phyloP scores from a whole-genome alignment of 2,329 filamentous ascomycete species.

The Colletotrichum liaoningense region DNA sequence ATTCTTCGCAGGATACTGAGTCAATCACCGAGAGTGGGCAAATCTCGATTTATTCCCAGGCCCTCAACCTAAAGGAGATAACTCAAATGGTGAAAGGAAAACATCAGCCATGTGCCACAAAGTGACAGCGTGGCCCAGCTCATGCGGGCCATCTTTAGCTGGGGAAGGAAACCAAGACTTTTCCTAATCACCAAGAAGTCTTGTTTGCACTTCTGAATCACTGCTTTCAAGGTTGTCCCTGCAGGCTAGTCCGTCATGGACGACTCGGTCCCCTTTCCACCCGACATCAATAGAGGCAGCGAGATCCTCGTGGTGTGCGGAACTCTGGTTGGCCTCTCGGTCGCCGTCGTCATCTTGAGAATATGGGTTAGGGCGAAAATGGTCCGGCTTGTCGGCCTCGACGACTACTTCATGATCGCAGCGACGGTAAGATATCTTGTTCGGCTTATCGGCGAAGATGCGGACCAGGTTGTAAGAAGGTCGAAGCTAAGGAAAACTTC shows the following conservation, averaged over 20 bases:
- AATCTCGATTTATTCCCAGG: no score
- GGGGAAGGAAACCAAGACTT: no score
- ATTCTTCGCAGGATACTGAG: no score
- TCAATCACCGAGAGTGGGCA: no score
- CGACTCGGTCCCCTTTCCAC: slow-evolving; percentile 21
- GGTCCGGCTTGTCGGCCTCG: slow-evolving; percentile 39
- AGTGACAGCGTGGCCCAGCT: no score
- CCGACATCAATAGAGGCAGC: slow-evolving; percentile 44
- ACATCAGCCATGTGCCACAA: no score
- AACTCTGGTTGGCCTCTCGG: slow-evolving; percentile 39
- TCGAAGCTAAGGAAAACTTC: background rate
- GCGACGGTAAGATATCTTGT: slow-evolving; percentile 40
- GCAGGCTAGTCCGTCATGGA: background rate
- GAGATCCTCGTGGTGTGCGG: slow-evolving; percentile 45
- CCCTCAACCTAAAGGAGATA: no score
- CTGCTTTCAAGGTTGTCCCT: background rate
- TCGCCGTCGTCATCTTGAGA: slow-evolving; percentile 40
- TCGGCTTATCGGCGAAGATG: background rate
- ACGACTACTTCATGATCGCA: slow-evolving; percentile 43
- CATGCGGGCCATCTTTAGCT: no score
- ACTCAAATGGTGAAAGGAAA: no score
- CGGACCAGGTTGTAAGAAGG: background rate
- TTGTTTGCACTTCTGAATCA: background rate
- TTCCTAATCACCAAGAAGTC: no score
- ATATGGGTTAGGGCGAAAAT: slow-evolving; percentile 43